Base-by-base conservation (phyloP, 495 filamentous ascomycete species). In the Penicillium flavigenum region DNA sequence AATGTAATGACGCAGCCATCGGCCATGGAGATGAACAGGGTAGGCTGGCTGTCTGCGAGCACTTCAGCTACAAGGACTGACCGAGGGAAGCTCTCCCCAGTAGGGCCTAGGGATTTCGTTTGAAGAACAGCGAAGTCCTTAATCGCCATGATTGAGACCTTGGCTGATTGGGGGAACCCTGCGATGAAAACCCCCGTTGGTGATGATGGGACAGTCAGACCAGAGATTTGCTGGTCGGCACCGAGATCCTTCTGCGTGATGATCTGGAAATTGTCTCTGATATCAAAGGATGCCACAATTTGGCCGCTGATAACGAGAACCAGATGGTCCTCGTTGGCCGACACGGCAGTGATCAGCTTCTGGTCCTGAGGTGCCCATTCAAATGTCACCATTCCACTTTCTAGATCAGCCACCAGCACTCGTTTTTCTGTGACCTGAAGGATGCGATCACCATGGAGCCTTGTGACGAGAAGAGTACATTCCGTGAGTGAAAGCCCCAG, bases 1-100 rank as follows among this genome's bases (percentile, higher is more conserved):
- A 92, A 99, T 1, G 88, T 96, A 47, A 94, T 81, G 10, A 99
- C 88, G 62, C 88, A 89, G 24, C 94, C 94, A 72, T 97, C 93
- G 20, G 93, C 91, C 86, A 96, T 90, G n/a, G 92, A 88, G 26
- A 96, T 78, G 58, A 99, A 91, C 2, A 99, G 74, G 0, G 88
- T 96, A 2, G 91, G 86, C 16, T 83, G 81, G 54, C 76, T 77
- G 29, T 79, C 68, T 12, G 69, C 67, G 14, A 96, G 79, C 1
- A 97, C 76, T 45, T 89, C 82, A 4, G 88, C 86, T 11, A 98
- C 77, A 2, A 89, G 82, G 4, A 98, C 81, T 46, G 91, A 91
- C 19, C 92, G 81, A 4, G 94, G 94, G 47, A 96, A 86, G 9
- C 89, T 86, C 12, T 85, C 83, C 19, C 76, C 75, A 22, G 83